Evolutionary conservation across 169 alveolate genomes (phyloP).

Genomic region (Eimeria tenella): DNA sequence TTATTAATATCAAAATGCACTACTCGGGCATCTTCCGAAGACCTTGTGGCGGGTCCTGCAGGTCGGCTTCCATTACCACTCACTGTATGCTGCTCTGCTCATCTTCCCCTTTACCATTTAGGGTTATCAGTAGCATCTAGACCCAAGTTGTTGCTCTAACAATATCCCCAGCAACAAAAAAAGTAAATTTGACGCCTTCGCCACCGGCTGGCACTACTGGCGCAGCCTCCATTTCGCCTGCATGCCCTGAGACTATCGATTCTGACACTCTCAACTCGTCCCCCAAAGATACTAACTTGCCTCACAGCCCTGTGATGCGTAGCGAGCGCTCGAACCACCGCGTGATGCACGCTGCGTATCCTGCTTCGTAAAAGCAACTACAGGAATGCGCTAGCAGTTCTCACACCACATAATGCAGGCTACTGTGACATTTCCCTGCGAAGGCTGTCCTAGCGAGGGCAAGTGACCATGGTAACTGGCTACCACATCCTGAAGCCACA

Average conservation of each 20-base stretch:
- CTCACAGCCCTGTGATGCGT: slow-evolving; percentile 36
- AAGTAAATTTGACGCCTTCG: slow-evolving; percentile 67
- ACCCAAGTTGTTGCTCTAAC: slow-evolving; percentile 68
- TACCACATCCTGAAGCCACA: slow-evolving; percentile 58
- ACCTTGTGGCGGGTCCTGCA: slow-evolving; percentile 67
- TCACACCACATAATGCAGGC: slow-evolving; percentile 46
- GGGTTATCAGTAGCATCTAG: slow-evolving; percentile 73
- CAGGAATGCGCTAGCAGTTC: slow-evolving; percentile 4
- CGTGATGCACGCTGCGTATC: slow-evolving; percentile 7
- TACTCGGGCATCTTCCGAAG: slow-evolving; percentile 48
- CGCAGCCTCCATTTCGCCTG: slow-evolving; percentile 73
- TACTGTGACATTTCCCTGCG: slow-evolving; percentile 57
- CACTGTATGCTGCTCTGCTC: background rate
- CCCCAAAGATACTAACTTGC: slow-evolving; percentile 32
- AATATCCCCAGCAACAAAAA: slow-evolving; percentile 74
- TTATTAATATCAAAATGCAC: background rate
- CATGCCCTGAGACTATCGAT: slow-evolving; percentile 56
- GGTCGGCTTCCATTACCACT: slow-evolving; percentile 18
- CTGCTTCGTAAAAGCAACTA: slow-evolving; percentile 29
- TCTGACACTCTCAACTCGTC: slow-evolving; percentile 51
- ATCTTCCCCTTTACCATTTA: slow-evolving; percentile 32
- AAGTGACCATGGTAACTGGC: slow-evolving; percentile 28
- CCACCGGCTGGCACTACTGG: slow-evolving; percentile 74
- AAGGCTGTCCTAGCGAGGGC: slow-evolving; percentile 60
- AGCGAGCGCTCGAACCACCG: slow-evolving; percentile 39